Base-by-base conservation (phyloP, 352 stramenopile genomes). In the Globisporangium mamillatum region DNA sequence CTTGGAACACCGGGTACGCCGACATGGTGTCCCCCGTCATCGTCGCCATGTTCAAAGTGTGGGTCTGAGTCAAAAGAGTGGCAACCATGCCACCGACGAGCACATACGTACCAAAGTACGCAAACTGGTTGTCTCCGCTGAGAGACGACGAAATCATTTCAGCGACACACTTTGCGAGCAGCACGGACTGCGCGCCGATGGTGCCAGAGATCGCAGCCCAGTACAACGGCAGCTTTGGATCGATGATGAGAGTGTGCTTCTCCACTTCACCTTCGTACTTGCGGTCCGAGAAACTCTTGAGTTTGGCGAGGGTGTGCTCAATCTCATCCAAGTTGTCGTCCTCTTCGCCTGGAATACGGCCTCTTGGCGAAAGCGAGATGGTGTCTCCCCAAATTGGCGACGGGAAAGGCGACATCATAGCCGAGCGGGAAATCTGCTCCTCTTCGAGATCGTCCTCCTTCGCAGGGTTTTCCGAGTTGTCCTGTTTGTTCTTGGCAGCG, bases 11-110 rank as follows among this genome's bases (percentile, higher is more conserved):
- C 0, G 89, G 89, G 67, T 92, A 94, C 18, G 84, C 79, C 66
- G 84, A 92, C 87, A 96, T 94, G 18, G 86, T 94, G 69, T 96
- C 89, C 22, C 86, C 86, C 25, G 69, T 76, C 87, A 93, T 93
- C n/a, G 83, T 94, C 59, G 87, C 89, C 76, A 94, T 71, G 75
- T 94, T 94, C 46, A 96, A 66, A 22, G 84, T 91, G 73, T 96
- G 89, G 18, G 87, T 96, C 76, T 96, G 89, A 34, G 83, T 93
- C 55, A 95, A 66, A 61, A 96, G 68, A 32, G 84, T 92, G 8
- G 62, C 77, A 8, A 89, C 76, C 86, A 96, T 94, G 36, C 80
- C 86, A 5, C 74, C 83, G 46, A 88, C 76, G 66, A 93, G 76
- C 50, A 93, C 81, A 68, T 95, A 95, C 24, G 87, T 94, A 59